These are phyloP conservation scores for Metschnikowia bowlesiae DNA, from an alignment of 805 yeast species.

Conservation along the genomic window DNA sequence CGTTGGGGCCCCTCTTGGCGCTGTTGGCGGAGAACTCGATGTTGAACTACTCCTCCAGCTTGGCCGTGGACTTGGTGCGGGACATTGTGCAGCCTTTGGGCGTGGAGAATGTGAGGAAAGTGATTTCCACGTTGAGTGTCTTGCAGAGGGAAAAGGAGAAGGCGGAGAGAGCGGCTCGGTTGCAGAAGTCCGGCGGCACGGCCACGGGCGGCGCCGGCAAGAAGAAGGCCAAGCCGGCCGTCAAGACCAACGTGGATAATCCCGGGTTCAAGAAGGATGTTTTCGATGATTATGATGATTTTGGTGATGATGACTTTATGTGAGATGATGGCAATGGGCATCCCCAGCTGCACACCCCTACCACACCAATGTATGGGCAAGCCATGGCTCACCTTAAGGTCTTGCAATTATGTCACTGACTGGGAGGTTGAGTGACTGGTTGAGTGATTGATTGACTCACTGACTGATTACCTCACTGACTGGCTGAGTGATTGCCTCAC, in stretches of 20 bases:
- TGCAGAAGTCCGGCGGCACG: conserved; percentile 78
- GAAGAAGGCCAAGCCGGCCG: conserved; percentile 82
- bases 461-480: too few species aligned
- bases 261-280: conserved; percentile 59
- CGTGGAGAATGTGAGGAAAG: conserved; percentile 79
- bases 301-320: conserved; percentile 82
- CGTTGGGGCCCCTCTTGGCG: conserved; percentile 57
- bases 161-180: conserved; percentile 83
- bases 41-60: conserved; percentile 64
- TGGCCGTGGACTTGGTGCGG: conserved; percentile 82
- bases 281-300: conserved; percentile 54
- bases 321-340: conserved; percentile 17
- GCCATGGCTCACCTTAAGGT: too few species aligned
- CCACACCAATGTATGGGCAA: too few species aligned
- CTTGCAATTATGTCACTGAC: too few species aligned
- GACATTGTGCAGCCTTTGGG: conserved; percentile 78
- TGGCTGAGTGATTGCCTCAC: too few species aligned
- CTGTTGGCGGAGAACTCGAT: conserved; percentile 57
- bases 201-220: conserved; percentile 92
- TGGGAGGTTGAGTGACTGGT: too few species aligned
- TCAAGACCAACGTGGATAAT: conserved; percentile 52
- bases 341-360: too few species aligned
- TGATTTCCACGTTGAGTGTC: conserved; percentile 78
- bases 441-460: too few species aligned
- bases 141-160: conserved; percentile 79